phyloP scores from a whole-genome alignment of 805 yeast species.

The Candida ascalaphidarum region DNA sequence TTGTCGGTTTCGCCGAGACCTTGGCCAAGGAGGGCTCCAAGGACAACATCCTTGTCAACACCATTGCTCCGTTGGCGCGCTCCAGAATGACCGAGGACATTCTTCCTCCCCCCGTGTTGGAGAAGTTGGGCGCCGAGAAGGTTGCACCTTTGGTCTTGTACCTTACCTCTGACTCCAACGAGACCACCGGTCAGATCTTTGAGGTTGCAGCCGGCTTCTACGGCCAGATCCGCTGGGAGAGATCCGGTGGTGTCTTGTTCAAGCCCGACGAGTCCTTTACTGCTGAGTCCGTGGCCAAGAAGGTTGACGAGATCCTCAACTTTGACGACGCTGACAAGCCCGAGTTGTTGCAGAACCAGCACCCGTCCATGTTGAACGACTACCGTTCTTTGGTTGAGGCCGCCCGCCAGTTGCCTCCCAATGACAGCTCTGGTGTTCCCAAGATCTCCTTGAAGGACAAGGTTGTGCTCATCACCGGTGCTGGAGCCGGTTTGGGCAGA shows the following conservation, averaged over 20 bases:
- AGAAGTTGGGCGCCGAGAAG: slow-evolving; percentile 75
- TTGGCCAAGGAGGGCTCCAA: slow-evolving; percentile 89
- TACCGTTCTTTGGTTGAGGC: slow-evolving; percentile 52
- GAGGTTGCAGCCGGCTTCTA: slow-evolving; percentile 94
- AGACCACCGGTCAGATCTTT: slow-evolving; percentile 66
- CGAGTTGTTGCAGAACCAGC: slow-evolving; percentile 41
- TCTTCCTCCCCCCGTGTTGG: slow-evolving; percentile 77
- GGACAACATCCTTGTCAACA: slow-evolving; percentile 76
- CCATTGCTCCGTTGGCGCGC: slow-evolving; percentile 91
- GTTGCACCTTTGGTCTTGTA: slow-evolving; percentile 87
- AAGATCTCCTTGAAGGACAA: slow-evolving; percentile 61
- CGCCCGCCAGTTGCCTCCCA: slow-evolving; percentile 42
- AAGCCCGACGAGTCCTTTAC: slow-evolving; percentile 72
- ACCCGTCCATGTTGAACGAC: slow-evolving; percentile 70
- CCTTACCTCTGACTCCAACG: slow-evolving; percentile 55
- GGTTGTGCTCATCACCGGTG: slow-evolving; percentile 90
- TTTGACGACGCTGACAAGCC: slow-evolving; percentile 52
- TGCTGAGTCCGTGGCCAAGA: slow-evolving; percentile 72
- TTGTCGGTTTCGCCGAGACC: slow-evolving; percentile 89
- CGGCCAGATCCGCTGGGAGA: slow-evolving; percentile 91
- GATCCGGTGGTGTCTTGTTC: slow-evolving; percentile 79
- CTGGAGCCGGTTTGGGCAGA: slow-evolving; percentile 91
- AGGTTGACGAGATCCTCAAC: slow-evolving; percentile 54
- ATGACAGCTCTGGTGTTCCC: slow-evolving; percentile 34
- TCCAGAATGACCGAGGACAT: slow-evolving; percentile 93